Base-by-base conservation (phyloP, 495 filamentous ascomycete species). In the Aspergillus diversus region DNA sequence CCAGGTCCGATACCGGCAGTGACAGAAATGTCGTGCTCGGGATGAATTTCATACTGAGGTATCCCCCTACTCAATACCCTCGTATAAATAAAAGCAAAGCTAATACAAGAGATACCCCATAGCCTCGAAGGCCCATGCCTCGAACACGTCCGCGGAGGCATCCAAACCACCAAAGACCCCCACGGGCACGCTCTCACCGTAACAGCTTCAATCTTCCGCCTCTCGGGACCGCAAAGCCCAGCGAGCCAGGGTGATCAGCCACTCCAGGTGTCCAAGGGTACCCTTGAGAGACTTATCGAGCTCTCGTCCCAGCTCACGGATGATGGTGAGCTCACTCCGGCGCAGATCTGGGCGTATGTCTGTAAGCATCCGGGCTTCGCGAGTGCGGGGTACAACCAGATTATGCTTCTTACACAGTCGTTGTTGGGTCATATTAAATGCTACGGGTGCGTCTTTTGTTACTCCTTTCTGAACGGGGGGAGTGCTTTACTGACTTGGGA, bases 1-100 rank as follows among this genome's bases (percentile, higher is more conserved):
- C 39, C n/a, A n/a, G 9, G 39, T 8, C 50, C 21, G 50, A 12
- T 21, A 16, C 34, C 16, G 53, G 39, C 3, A 42, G 37, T 27
- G 17, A 21, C 5, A 35, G 54, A 9, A 46, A 49, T 11, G 56
- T 59, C 12, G 56, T 49, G 1, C 27, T 33, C 5, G 56, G 21
- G n/a, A 59, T 59, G 56, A 59, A 59, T 21, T 59, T 59, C 27
- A 59, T 59, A 16, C 42, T 59, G 12, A 49, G 43, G 56, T 59
- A n/a, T 17, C 21, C 12, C 31, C 17, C 52, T 55, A 17, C 9
- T 27, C 34, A 34, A 5, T 1, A 8, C 33, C 12, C 17, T 34
- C n/a, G n/a, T n/a, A n/a, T n/a, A n/a, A n/a, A n/a, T n/a, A n/a
- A n/a, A n/a, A n/a, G n/a, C n/a, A n/a, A n/a, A n/a, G n/a, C n/a